Evolutionary conservation across 495 filamentous ascomycete species (phyloP), one percentile per base, ranked within the genome.

Genomic region (Xanthoparmelia taractica): DNA sequence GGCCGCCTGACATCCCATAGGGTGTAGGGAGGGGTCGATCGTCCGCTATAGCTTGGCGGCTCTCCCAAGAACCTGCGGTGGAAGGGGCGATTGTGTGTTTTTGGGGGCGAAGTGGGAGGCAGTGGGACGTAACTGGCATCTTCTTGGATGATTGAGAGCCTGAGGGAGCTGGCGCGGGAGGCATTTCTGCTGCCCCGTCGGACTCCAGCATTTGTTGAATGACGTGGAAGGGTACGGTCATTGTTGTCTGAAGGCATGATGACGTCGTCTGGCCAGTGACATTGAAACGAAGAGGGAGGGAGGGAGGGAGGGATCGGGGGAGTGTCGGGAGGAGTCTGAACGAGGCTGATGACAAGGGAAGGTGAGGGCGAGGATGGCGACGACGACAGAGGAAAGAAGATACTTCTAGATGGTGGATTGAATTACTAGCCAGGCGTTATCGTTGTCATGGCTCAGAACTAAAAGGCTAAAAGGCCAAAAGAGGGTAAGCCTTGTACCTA

Each of bases 61-160:
- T 68, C 67, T 36, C 68, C 68, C 7, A 71, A 34, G n/a, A 70
- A 71, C 12, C 58, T 59, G 31, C 60, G 64, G 34, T 58, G 59
- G 57, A 71, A 71, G n/a, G 69, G 66, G 8, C 69, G 64, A 60
- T 67, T 54, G 29, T 64, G 61, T 27, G 65, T 58, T 36, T 52
- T 48, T 3, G 48, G 36, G 25, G 25, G 54, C 23, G 56, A 54
- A 13, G 45, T 40, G 27, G 38, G 37, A 18, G 68, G 60, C 27
- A 52, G 56, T 4, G 66, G 55, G 2, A 38, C 41, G 25, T 61
- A 57, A 52, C 55, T 61, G 25, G 41, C 58, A 55, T 71, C 69
- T 56, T 71, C 69, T 27, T 59, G 67, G 36, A 71, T 71, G 29
- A 71, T 62, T n/a, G 68, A 69, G n/a, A 71, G 62, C 33, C 69